These are phyloP conservation scores for Leucaena leucocephala DNA, from an alignment of 306 rosid species.

Conservation along the genomic window DNA sequence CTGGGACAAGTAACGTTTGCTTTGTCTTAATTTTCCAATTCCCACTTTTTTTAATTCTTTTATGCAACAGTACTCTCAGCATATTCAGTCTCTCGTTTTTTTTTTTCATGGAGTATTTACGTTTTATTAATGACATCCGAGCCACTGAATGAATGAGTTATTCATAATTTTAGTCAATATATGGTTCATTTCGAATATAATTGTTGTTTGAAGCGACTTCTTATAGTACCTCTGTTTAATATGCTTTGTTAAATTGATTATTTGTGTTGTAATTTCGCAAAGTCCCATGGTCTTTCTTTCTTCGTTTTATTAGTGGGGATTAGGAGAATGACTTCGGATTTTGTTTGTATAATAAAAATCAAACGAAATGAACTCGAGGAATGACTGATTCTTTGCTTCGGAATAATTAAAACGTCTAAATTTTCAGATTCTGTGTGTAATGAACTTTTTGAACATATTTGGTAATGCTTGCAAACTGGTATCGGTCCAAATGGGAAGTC, in stretches of 20 bases:
- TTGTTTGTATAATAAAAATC: neutral
- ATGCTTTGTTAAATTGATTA: neutral
- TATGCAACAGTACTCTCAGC: neutral
- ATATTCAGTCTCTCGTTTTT: neutral
- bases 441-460: slow-evolving; percentile 17
- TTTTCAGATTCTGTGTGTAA: neutral
- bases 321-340: neutral
- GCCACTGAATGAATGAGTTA: neutral
- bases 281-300: neutral
- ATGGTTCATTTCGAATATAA: neutral
- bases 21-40: neutral
- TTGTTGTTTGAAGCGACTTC: neutral
- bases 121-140: neutral
- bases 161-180: neutral
- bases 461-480: neutral
- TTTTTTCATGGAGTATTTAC: neutral
- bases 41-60: neutral
- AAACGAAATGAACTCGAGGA: neutral
- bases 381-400: neutral
- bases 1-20: slow-evolving; percentile 76
- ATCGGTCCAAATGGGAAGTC: neutral
- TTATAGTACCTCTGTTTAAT: neutral
- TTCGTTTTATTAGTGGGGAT: no score
- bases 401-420: neutral
- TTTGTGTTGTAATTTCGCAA: neutral